Conservation (phyloP, 257 asterid genomes). For the Solanum medicagineum region DNA sequence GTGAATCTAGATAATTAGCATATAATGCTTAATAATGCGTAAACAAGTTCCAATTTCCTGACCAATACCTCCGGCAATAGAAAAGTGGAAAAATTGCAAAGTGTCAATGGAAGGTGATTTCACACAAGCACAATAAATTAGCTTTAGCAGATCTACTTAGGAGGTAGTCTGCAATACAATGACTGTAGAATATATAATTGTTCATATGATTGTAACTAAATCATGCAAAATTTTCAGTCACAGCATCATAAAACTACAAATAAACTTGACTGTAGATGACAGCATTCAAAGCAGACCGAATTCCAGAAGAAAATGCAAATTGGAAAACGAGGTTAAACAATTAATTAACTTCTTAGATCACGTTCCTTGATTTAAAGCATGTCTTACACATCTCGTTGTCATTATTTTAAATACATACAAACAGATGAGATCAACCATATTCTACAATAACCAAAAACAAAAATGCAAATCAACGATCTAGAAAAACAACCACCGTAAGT, state of each 20-base stretch:
- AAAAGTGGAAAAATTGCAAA: neutral
- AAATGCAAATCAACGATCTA: neutral
- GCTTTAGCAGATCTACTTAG: neutral
- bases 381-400: neutral
- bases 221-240: neutral
- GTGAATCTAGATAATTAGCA: neutral
- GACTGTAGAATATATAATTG: neutral
- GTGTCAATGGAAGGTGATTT: neutral
- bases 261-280: neutral
- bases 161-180: neutral
- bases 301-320: neutral
- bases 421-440: neutral
- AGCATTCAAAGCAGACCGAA: neutral
- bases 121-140: neutral
- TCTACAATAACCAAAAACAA: neutral
- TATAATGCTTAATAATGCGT: neutral
- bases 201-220: neutral
- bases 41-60: neutral
- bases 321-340: neutral
- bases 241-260: neutral
- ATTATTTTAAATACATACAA: neutral
- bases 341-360: neutral
- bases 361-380: neutral
- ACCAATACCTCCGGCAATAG: neutral
- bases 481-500: neutral